Evolutionary conservation across 179 eudicot genomes (phyloP).

Genomic region (Amaranthus tricolor): DNA sequence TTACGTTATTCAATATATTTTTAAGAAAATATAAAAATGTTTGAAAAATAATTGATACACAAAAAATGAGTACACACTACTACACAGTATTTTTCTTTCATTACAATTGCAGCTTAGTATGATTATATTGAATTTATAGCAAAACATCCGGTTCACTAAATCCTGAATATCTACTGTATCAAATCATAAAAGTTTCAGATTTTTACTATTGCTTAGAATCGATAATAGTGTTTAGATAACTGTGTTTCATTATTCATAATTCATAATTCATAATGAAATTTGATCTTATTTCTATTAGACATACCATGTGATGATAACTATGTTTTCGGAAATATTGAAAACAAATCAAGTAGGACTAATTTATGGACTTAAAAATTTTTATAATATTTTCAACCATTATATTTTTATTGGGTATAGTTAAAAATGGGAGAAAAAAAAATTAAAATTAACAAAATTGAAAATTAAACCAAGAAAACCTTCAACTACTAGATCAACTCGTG

Average conservation of each 20-base stretch:
- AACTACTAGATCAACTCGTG: too few species aligned
- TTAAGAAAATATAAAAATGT: not conserved
- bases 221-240: constrained; percentile 11
- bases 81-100: not conserved
- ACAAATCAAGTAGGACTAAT: not conserved
- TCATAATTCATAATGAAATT: not conserved
- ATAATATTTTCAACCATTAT: not conserved
- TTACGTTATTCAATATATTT: too few species aligned
- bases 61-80: not conserved
- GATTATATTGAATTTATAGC: not conserved
- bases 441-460: not conserved
- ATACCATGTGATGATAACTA: constrained; percentile 12
- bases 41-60: not conserved
- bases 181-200: constrained; percentile 5
- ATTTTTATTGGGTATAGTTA: too few species aligned
- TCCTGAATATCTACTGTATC: not conserved
- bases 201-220: not conserved
- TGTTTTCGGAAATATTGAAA: not conserved
- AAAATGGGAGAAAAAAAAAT: not conserved
- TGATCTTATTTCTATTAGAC: not conserved
- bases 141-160: not conserved
- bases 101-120: not conserved
- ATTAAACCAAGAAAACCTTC: too few species aligned
- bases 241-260: not conserved
- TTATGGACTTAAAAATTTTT: not conserved